Percentiles rank a stretch among this genome's conserved stretches.
Evolutionary conservation across 371 early-diverging fungal genomes (phyloP).

Genomic region (Mortierella sp.): DNA sequence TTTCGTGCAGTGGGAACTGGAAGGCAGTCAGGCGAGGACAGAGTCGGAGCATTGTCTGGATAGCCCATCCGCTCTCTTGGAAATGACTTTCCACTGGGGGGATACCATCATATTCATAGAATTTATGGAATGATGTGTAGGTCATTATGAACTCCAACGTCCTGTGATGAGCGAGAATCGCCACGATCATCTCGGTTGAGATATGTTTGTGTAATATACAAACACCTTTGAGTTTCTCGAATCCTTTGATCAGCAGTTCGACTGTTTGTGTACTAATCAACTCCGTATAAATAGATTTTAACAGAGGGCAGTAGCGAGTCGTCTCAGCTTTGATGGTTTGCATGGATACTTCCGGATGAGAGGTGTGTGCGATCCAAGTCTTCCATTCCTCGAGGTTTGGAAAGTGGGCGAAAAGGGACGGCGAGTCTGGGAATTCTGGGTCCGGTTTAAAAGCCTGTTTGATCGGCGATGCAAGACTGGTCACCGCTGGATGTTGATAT

Average conservation of each 20-base stretch:
- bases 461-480: not conserved
- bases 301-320: not conserved
- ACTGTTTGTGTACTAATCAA: not conserved
- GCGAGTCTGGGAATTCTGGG: not conserved
- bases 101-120: not conserved
- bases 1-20: not conserved
- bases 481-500: constrained; percentile 6
- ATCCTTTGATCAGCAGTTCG: not conserved
- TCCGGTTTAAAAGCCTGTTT: not conserved
- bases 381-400: constrained; percentile 3
- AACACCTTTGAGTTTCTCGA: constrained; percentile 1
- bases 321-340: constrained; percentile 1
- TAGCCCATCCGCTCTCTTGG: not conserved
- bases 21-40: constrained; percentile 1
- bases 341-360: not conserved
- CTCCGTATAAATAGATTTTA: not conserved
- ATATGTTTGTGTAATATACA: not conserved
- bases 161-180: not conserved
- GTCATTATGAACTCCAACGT: not conserved
- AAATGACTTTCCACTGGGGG: not conserved
- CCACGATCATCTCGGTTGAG: not conserved
- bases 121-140: not conserved
- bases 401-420: constrained; percentile 4
- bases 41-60: not conserved
- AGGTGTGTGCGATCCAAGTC: not conserved